A percentile compares a stretch with the other conserved stretches of the same genome.
These are phyloP conservation scores for Xylariaceae sp. DNA, from an alignment of 2,329 filamentous ascomycete genomes.

Conservation along the genomic window DNA sequence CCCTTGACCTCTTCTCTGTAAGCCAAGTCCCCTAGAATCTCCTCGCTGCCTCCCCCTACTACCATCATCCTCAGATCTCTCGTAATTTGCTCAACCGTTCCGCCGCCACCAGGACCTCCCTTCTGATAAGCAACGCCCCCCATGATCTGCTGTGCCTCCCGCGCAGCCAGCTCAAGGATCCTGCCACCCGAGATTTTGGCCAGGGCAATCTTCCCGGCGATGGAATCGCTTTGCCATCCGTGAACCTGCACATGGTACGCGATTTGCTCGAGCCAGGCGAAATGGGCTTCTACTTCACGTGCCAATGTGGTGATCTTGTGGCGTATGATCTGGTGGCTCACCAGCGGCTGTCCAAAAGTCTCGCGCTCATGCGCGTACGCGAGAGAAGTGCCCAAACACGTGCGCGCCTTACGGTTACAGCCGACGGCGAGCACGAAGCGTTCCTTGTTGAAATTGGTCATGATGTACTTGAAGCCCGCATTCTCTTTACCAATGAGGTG, in stretches of 20 bases:
- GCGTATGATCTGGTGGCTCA: conserved; percentile 51
- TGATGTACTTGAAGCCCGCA: conserved; percentile 40
- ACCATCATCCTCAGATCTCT: conserved; percentile 47
- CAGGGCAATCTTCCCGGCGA: conserved; percentile 22
- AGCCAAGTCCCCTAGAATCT: conserved; percentile 43
- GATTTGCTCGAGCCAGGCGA: conserved; percentile 55
- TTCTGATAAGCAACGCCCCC: conserved; percentile 44
- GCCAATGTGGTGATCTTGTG: conserved; percentile 53
- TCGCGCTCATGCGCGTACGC: conserved; percentile 44
- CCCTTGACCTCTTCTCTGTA: conserved; percentile 36
- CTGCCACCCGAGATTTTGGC: conserved; percentile 41
- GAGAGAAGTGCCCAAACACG: conserved; percentile 47
- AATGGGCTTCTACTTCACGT: conserved; percentile 52
- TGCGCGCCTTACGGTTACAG: conserved; percentile 51
- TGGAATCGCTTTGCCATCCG: conserved; percentile 25
- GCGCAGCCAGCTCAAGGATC: conserved; percentile 41
- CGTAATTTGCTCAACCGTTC: conserved; percentile 43
- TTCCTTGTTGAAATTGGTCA: conserved; percentile 50
- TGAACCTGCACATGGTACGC: conserved; percentile 43
- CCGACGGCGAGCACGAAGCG: conserved; percentile 51
- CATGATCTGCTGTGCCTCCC: conserved; percentile 46
- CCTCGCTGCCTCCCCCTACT: conserved; percentile 46
- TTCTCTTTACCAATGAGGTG: conserved; percentile 51
- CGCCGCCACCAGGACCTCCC: conserved; percentile 38
- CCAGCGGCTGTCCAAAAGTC: conserved; percentile 52